Conservation (phyloP, 768 basidiomycete genomes). For the Amanita thiersii region DNA sequence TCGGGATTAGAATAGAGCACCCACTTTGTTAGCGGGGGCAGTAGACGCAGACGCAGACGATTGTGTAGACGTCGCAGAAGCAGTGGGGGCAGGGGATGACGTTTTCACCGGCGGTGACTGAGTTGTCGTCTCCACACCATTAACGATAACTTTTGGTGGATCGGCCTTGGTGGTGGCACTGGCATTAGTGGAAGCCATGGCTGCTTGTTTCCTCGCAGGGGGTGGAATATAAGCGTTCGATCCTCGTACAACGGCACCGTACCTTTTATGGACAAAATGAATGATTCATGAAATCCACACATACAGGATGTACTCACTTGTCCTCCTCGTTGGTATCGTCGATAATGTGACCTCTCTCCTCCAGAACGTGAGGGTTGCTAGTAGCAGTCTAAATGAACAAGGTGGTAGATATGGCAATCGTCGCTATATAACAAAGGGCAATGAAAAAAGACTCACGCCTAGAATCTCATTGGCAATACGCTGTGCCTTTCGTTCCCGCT, state of each 20-base stretch:
- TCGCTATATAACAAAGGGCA: slow-evolving; percentile 3
- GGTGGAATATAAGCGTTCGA: slow-evolving; percentile 93
- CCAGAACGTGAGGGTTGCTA: slow-evolving; percentile 80
- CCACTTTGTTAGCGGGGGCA: slow-evolving; percentile 13
- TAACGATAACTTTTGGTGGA: slow-evolving; percentile 62
- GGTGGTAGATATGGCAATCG: slow-evolving; percentile 7
- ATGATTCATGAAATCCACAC: slow-evolving; percentile 10
- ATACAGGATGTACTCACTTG: slow-evolving; percentile 49
- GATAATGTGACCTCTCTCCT: slow-evolving; percentile 65
- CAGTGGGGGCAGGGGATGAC: slow-evolving; percentile 44
- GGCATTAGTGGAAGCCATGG: slow-evolving; percentile 21
- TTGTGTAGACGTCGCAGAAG: not conserved
- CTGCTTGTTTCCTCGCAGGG: slow-evolving; percentile 57
- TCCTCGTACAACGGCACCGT: slow-evolving; percentile 84
- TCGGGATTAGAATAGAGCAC: no score
- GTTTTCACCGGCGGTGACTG: slow-evolving; percentile 44
- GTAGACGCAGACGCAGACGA: not conserved
- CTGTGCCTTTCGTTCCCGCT: slow-evolving; percentile 81
- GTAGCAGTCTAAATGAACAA: slow-evolving; percentile 37
- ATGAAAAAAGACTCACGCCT: slow-evolving; percentile 61
- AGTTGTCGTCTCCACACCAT: slow-evolving; percentile 58
- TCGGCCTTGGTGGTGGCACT: slow-evolving; percentile 7
- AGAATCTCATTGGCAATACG: slow-evolving; percentile 88
- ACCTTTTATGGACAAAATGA: slow-evolving; percentile 41
- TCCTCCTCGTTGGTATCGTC: slow-evolving; percentile 91